These are phyloP conservation scores for Solanum phureja DNA, from an alignment of 257 asterid genomes.

Conservation along the genomic window DNA sequence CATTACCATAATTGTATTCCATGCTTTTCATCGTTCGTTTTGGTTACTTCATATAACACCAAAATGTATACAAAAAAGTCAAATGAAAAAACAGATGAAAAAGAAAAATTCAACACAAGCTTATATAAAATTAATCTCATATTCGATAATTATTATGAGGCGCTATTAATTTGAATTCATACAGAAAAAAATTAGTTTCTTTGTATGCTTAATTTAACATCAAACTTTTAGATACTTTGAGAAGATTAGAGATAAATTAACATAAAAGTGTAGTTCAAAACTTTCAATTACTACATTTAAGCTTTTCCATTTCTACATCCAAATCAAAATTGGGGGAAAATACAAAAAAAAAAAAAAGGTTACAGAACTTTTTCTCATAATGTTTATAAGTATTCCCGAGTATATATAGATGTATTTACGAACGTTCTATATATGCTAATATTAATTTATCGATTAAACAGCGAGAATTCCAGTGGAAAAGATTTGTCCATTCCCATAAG, in stretches of 20 bases:
- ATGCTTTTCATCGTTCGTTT: background rate
- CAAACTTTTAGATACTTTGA: background rate
- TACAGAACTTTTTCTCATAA: background rate
- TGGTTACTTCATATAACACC: background rate
- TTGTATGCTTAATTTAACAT: background rate
- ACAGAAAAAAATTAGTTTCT: background rate
- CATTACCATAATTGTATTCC: background rate
- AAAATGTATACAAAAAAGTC: background rate
- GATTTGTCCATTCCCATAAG: constrained; percentile 34
- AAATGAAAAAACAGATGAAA: background rate
- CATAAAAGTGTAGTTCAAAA: background rate
- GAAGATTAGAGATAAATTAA: background rate
- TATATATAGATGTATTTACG: background rate
- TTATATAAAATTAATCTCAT: background rate
- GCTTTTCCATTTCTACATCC: constrained; percentile 5
- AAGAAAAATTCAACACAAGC: background rate
- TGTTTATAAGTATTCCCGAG: constrained; percentile 1
- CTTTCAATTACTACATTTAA: background rate
- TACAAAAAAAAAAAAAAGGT: background rate
- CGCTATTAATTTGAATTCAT: no score
- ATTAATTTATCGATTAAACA: constrained; percentile 8
- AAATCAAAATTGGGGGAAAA: constrained; percentile 2
- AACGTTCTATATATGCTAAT: background rate
- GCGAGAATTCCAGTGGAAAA: constrained; percentile 63
- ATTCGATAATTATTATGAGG: background rate